Conservation (phyloP, 1,139 yeast species). For the Eremothecium coryli region DNA sequence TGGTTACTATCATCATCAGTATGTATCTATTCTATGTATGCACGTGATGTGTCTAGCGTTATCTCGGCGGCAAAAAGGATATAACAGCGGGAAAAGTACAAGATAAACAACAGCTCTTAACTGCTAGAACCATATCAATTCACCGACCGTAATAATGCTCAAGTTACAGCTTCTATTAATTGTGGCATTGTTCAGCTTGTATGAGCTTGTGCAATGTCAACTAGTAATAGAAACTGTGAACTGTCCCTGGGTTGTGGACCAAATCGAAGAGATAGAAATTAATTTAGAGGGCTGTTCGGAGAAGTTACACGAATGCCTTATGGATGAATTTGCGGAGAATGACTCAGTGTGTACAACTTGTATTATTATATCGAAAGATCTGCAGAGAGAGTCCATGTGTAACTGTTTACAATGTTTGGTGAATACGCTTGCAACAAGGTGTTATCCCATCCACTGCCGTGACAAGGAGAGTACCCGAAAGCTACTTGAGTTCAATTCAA, state of each 20-base stretch:
- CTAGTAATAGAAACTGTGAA: background rate
- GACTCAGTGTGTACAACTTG: slow-evolving; percentile 14
- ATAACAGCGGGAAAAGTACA: too few relatives aligned
- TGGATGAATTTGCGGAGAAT: slow-evolving; percentile 10
- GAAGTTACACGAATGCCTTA: slow-evolving; percentile 12
- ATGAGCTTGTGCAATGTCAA: background rate
- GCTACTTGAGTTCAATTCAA: background rate
- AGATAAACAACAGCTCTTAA: too few relatives aligned
- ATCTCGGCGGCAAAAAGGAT: too few relatives aligned
- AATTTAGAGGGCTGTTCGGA: slow-evolving; percentile 1
- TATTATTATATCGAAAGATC: slow-evolving; percentile 10
- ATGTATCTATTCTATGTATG: too few relatives aligned
- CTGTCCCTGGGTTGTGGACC: background rate
- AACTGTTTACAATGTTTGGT: slow-evolving; percentile 18
- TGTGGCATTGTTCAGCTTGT: too few relatives aligned
- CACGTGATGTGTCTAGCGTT: too few relatives aligned
- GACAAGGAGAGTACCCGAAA: slow-evolving; percentile 1
- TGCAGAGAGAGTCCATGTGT: slow-evolving; percentile 15
- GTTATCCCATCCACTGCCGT: slow-evolving; percentile 12
- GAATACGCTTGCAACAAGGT: slow-evolving; percentile 10
- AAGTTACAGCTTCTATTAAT: too few relatives aligned
- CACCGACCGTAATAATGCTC: too few relatives aligned
- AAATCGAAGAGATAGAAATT: background rate
- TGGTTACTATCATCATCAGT: too few relatives aligned
- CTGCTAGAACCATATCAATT: too few relatives aligned